Evolutionary conservation across 2,329 filamentous ascomycete species (phyloP), one percentile per base, ranked within the genome.

Genomic region (Cordyceps javanica): DNA sequence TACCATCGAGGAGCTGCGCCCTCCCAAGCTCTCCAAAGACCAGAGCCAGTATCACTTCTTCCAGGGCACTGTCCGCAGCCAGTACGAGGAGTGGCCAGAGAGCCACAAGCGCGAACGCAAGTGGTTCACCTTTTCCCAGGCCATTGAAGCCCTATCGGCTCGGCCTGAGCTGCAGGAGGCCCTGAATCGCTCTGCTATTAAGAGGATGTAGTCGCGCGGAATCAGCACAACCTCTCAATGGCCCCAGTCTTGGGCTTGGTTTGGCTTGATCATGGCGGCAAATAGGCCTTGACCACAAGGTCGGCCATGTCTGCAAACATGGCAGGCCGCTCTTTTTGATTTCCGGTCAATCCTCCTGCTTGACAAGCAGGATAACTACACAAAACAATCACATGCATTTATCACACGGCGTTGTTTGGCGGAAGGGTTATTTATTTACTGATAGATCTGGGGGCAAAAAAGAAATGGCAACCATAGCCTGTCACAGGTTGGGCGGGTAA

Each of bases 71-170:
- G 94, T 99, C 61, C 83, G 88, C 62, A 87, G 86, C 67, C 90
- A 96, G 75, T 89, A 94, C 72, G 77, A 80, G 16, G 85, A 92
- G 59, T 99, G 94, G 94, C 94, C 94, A 1, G 94, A 99, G 77
- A 88, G 83, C 77, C 85, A 96, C 73, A 97, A 97, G 80, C 83
- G 94, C 67, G 87, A 87, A 71, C 85, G 94, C 60, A 84, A 88
- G 70, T 99, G 94, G 94, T 91, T 96, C 72, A 87, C 85, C 53
- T 97, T 90, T 70, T 75, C 81, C 52, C 85, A 95, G 72, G 94
- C 94, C n/a, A 84, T 83, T 62, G 85, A 89, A 64, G 86, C 87
- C 50, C 77, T 99, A 66, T 81, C 84, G 63, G 82, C 83, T 60
- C 83, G 94, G 58, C 93, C 93, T 2, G 94, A 97, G 78, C 79